These are phyloP conservation scores for Vigna trinervia DNA, from an alignment of 306 rosid genomes.

Conservation along the genomic window DNA sequence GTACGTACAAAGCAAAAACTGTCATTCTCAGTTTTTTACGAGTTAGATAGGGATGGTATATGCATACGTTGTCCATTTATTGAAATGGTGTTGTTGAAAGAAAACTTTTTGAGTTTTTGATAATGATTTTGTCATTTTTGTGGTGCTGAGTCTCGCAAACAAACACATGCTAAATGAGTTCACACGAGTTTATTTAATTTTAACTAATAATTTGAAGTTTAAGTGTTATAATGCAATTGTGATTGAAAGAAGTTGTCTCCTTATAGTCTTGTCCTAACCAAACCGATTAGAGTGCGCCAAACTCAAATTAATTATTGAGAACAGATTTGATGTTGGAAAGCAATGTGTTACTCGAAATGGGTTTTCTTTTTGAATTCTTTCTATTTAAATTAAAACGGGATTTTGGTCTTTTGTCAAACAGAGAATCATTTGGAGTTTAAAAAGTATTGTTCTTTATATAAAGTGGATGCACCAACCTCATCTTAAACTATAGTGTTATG, in stretches of 20 bases:
- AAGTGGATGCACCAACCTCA: slow-evolving; percentile 40
- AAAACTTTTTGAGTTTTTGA: not conserved
- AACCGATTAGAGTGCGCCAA: not conserved
- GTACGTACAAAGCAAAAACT: not conserved
- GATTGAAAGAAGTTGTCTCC: not conserved
- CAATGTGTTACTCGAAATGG: not conserved
- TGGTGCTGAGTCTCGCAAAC: not conserved
- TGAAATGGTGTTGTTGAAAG: not conserved
- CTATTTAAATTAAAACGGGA: not conserved
- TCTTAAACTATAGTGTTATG: slow-evolving; percentile 27
- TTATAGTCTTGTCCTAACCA: not conserved
- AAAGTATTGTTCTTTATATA: slow-evolving; percentile 36
- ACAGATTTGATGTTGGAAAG: not conserved
- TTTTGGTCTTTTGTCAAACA: slow-evolving; percentile 2
- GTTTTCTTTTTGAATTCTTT: not conserved
- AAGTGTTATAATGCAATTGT: not conserved
- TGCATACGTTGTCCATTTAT: not conserved
- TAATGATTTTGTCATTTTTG: not conserved
- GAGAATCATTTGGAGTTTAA: slow-evolving; percentile 34
- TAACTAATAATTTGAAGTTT: not conserved
- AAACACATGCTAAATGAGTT: not conserved
- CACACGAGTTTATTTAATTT: not conserved
- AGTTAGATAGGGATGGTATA: not conserved
- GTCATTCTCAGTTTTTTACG: not conserved
- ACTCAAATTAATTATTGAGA: not conserved